A percentile compares a stretch with the other conserved stretches of the same genome.
Evolutionary conservation across 352 stramenopile genomes (phyloP).

Genomic region (Phytophthora macrochlamydospora): DNA sequence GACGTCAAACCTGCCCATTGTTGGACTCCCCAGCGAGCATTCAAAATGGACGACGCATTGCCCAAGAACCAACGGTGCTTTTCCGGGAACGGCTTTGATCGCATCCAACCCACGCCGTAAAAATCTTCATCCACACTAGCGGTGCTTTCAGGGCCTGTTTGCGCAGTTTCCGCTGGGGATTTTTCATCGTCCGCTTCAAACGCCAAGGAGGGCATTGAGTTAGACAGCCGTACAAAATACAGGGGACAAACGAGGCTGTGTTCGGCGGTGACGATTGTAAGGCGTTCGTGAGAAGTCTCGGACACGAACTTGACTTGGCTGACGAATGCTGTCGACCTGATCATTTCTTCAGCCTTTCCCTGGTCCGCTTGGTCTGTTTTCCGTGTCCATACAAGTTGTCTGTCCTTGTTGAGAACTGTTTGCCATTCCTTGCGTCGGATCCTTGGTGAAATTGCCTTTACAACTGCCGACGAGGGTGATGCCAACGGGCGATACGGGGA

Average conservation of each 20-base stretch:
- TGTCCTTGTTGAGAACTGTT: conserved; percentile 20
- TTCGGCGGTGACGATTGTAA: conserved; percentile 33
- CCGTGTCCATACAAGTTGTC: conserved; percentile 43
- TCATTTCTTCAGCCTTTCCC: conserved; percentile 24
- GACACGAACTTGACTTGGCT: conserved; percentile 24
- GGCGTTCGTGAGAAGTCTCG: conserved; percentile 25
- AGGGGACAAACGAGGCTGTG: conserved; percentile 39
- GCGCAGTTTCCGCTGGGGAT: background rate
- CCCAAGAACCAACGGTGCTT: conserved; percentile 68
- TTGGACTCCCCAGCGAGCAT: conserved; percentile 43
- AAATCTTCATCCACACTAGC: conserved; percentile 13
- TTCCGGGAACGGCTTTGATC: conserved; percentile 47
- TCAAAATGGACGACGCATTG: conserved; percentile 46
- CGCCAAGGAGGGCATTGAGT: background rate
- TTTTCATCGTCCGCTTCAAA: background rate
- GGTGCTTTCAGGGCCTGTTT: background rate
- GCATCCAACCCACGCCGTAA: conserved; percentile 41
- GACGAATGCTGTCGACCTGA: conserved; percentile 48
- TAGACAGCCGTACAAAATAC: background rate
- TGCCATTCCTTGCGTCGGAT: conserved; percentile 53
- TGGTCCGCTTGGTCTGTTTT: background rate
- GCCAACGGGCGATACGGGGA: background rate
- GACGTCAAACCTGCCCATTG: conserved; percentile 18
- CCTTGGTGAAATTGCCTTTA: background rate
- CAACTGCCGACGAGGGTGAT: background rate